Base-by-base conservation (phyloP, 2,329 filamentous ascomycete species). In the Calonectria hawksworthii region DNA sequence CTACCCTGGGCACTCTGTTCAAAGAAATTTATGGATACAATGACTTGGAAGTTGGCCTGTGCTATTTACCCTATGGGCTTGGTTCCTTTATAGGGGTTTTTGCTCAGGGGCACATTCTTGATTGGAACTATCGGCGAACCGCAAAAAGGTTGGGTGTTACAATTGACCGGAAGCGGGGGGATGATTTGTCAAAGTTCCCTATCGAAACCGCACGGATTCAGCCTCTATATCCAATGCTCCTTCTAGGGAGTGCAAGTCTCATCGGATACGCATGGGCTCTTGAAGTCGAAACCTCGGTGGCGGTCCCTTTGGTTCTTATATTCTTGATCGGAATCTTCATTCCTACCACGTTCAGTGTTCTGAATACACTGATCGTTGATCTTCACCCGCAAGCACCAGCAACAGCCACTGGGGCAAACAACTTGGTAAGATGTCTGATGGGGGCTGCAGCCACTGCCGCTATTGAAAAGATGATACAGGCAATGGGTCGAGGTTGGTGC, bases 81-180 rank as follows among this genome's bases (percentile, higher is more conserved):
- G 89, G 89, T 4, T 90, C 88, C 72, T 88, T 86, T 50, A 73
- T 87, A 13, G 86, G 89, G 1, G 87, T 89, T 16, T 78, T 91
- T 32, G 81, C 83, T n/a, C 90, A 91, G 75, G 93, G 94, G 7
- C 88, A 88, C 76, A 80, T 91, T 8, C 85, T 90, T 63, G 90
- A 92, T 83, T 92, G 91, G 88, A 96, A 96, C 83, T 98, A 94
- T 83, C 89, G 92, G 9, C 90, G 93, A 50, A 89, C 92, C 61
- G 94, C 94, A 1, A 88, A 86, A 64, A 88, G 89, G 38, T 86
- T 93, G 21, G 92, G 92, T 8, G 87, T 95, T 72, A 85, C 87
- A 2, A 90, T 95, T 76, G 90, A 91, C 75, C 89, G 87, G 73
- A 92, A 90, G 76, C 90, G 91, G 13, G 89, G 89, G 26, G 87